Evolutionary conservation across 768 basidiomycete species (phyloP).

Genomic region (Hericium coralloides): DNA sequence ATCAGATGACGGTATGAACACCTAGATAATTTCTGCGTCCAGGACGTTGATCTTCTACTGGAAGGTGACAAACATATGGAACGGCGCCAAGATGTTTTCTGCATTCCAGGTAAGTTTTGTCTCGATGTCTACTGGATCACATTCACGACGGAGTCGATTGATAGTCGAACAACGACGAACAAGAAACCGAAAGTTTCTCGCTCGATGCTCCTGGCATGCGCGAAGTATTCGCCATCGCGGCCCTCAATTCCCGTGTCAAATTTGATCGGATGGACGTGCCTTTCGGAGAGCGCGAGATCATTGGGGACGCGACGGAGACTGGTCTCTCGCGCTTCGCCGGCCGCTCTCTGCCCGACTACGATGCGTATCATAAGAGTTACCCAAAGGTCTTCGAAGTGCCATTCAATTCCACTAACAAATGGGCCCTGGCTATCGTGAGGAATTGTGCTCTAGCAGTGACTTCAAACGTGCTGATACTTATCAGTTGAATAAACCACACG

Average conservation of each 20-base stretch:
- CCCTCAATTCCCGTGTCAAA: conserved; percentile 61
- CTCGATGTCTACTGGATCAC: not conserved
- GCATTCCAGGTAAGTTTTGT: conserved; percentile 29
- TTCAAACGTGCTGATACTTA: not conserved
- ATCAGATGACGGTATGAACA: conserved; percentile 52
- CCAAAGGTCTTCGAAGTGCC: conserved; percentile 67
- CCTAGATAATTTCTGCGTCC: not conserved
- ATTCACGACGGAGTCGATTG: not conserved
- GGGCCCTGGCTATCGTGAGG: conserved; percentile 56
- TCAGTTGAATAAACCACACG: conserved; percentile 37
- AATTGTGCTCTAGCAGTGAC: not conserved
- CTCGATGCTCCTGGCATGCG: conserved; percentile 48
- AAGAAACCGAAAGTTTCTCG: conserved; percentile 40
- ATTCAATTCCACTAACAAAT: conserved; percentile 68
- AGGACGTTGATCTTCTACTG: not conserved
- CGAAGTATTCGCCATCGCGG: conserved; percentile 56
- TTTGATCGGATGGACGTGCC: conserved; percentile 57
- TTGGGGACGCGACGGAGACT: conserved; percentile 73
- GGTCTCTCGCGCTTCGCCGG: conserved; percentile 62
- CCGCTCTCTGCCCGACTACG: conserved; percentile 44
- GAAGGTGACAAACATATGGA: conserved; percentile 60
- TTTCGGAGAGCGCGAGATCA: conserved; percentile 50
- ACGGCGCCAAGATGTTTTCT: conserved; percentile 49
- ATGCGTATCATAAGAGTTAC: conserved; percentile 37
- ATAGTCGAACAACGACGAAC: conserved; percentile 58